A percentile compares a stretch with the other conserved stretches of the same genome.
phyloP scores from a whole-genome alignment of 2,329 filamentous ascomycete species.

The Cytospora mali region DNA sequence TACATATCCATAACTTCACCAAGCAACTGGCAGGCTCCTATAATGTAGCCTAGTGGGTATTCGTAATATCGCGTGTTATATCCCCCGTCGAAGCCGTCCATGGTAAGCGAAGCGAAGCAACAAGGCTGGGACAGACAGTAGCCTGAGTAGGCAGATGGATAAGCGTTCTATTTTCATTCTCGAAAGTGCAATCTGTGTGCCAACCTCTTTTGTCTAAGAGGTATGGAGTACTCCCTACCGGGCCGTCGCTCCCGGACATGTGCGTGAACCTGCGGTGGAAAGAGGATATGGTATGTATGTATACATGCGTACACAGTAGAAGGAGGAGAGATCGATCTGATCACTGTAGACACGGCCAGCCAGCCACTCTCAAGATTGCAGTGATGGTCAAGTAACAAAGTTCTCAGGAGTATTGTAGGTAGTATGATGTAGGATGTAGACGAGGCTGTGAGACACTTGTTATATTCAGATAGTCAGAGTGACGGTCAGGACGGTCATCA shows the following conservation, averaged over 20 bases:
- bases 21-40: slow-evolving; percentile 3
- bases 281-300: not conserved
- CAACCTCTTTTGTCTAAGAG: not conserved
- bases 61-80: not conserved
- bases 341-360: too few species aligned
- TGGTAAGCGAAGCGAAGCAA: not conserved
- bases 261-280: not conserved
- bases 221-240: not conserved
- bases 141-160: slow-evolving; percentile 7
- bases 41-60: slow-evolving; percentile 19
- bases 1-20: too few species aligned
- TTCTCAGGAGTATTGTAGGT: too few species aligned
- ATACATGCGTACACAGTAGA: not conserved
- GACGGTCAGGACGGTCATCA: too few species aligned
- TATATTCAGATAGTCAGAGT: too few species aligned
- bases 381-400: not conserved
- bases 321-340: too few species aligned
- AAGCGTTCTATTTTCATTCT: not conserved
- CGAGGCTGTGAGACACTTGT: too few species aligned
- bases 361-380: not conserved
- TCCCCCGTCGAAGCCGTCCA: not conserved
- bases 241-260: not conserved
- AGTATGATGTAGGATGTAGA: too few species aligned
- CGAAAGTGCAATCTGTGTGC: not conserved
- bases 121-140: slow-evolving; percentile 9